phyloP scores from a whole-genome alignment of 169 alveolate species.

The Cyclospora cayetanensis region DNA sequence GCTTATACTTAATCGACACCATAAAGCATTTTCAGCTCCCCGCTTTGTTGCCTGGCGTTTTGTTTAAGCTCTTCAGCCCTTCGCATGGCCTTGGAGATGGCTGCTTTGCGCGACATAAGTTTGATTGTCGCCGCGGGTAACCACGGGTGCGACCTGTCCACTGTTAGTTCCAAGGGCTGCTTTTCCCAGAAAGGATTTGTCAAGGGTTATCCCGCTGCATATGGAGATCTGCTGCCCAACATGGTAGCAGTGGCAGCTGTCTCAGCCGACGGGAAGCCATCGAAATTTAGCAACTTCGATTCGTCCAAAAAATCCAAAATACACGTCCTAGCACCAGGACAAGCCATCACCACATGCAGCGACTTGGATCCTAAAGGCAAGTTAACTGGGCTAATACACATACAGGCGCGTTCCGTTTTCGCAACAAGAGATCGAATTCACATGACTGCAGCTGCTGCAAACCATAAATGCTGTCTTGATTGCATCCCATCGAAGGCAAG shows the following conservation, averaged over 20 bases:
- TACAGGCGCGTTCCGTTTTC: no score
- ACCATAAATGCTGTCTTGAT: no score
- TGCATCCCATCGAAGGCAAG: no score
- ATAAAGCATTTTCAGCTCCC: background rate
- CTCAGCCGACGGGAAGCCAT: conserved; percentile 4
- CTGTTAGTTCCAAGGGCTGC: background rate
- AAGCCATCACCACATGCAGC: conserved; percentile 43
- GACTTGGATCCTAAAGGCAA: background rate
- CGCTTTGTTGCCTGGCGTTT: background rate
- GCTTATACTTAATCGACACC: background rate
- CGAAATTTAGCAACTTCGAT: conserved; percentile 52
- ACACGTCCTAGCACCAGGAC: conserved; percentile 57
- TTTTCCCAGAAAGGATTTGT: background rate
- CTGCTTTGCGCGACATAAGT: conserved; percentile 22
- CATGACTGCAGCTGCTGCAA: no score
- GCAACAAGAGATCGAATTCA: no score
- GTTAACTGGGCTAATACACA: background rate
- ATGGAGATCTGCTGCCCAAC: conserved; percentile 40
- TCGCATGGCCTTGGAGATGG: background rate
- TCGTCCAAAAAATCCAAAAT: conserved; percentile 15
- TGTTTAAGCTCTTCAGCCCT: conserved; percentile 13
- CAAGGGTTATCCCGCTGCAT: conserved; percentile 65
- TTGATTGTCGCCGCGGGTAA: conserved; percentile 65
- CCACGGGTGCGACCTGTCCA: conserved; percentile 47
- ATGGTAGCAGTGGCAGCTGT: conserved; percentile 34